Evolutionary conservation across 1,284 basidiomycete species (phyloP), one percentile per base, ranked within the genome.

Genomic region (Sphaerobolus stellatus): DNA sequence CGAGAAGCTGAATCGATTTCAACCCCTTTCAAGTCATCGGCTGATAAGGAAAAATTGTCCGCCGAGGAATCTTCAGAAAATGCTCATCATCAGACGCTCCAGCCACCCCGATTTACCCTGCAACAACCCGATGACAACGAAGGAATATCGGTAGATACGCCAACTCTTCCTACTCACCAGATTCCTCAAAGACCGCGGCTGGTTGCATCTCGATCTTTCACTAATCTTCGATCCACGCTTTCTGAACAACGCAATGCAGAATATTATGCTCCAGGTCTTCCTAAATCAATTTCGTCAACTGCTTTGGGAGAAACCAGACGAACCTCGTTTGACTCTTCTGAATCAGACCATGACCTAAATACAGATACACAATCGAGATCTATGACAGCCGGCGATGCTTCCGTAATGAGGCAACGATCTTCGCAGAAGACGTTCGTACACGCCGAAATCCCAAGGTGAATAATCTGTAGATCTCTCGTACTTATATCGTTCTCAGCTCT

Each of bases 371-470:
- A n/a, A n/a, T n/a, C n/a, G n/a, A n/a, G n/a, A n/a, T n/a, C n/a
- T n/a, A n/a, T n/a, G n/a, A n/a, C n/a, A n/a, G n/a, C n/a, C n/a
- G 69, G 70, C 48, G 87, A 88, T 64, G 87, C 87, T 4, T 79
- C 81, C 16, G 84, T 87, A 66, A 90, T 90, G 88, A 86, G 84
- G 67, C 84, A 81, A 16, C 80, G 88, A 13, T 86, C 87, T 8
- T 81, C 82, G 2, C 86, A 88, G 70, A 90, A 90, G 62, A 94
- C 88, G 5, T 97, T 97, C 62, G 82, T 96, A 38, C 78, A 84
- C 52, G 88, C 97, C 56, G 79, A 82, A 62, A 80, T 98, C 48
- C 82, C 86, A 6, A 87, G 88, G 81, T 44, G 59, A 66, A 22
- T 62, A 4, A 18, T 18, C 3, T 13, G 3, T 25, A 66, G 63